Conservation (phyloP, 2,329 filamentous ascomycete species). For the Cadophora gregata region DNA sequence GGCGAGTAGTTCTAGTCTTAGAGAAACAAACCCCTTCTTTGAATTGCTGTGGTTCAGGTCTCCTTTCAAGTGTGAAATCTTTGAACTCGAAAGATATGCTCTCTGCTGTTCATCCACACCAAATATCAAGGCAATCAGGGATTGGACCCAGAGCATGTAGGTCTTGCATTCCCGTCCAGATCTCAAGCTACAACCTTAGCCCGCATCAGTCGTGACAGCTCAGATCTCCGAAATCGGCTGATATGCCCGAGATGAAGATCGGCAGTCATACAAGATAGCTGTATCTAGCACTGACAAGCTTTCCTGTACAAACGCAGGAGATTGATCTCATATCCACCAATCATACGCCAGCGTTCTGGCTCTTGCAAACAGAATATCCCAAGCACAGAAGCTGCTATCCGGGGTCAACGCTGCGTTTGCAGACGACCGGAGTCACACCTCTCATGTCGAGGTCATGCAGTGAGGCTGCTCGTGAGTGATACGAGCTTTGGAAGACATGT, state of each 20-base stretch:
- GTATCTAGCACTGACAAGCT: slow-evolving; percentile 10
- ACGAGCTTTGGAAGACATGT: slow-evolving; percentile 1
- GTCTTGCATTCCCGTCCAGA: slow-evolving; percentile 22
- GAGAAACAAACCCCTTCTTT: not conserved
- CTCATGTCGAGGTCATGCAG: slow-evolving; percentile 24
- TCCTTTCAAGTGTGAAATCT: not conserved
- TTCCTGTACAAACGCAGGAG: slow-evolving; percentile 13
- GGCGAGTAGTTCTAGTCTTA: not conserved
- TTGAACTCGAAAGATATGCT: not conserved
- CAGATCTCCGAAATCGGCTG: slow-evolving; percentile 13
- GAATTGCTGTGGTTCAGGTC: not conserved
- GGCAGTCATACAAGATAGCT: slow-evolving; percentile 5
- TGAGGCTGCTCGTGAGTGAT: slow-evolving; percentile 19
- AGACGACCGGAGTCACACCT: slow-evolving; percentile 24
- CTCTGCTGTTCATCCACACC: not conserved
- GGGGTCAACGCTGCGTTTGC: slow-evolving; percentile 27
- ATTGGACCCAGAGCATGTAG: slow-evolving; percentile 25
- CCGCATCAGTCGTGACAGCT: slow-evolving; percentile 14
- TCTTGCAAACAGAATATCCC: slow-evolving; percentile 16
- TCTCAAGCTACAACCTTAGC: slow-evolving; percentile 20
- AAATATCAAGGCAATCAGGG: slow-evolving; percentile 11
- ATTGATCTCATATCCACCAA: slow-evolving; percentile 9
- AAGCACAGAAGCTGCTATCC: slow-evolving; percentile 21
- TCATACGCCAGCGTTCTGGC: not conserved
- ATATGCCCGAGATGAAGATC: slow-evolving; percentile 1